Percentiles rank a stretch among this genome's conserved stretches.
These are phyloP conservation scores for Geranium brycei DNA, from an alignment of 345 rosid genomes.

Conservation along the genomic window DNA sequence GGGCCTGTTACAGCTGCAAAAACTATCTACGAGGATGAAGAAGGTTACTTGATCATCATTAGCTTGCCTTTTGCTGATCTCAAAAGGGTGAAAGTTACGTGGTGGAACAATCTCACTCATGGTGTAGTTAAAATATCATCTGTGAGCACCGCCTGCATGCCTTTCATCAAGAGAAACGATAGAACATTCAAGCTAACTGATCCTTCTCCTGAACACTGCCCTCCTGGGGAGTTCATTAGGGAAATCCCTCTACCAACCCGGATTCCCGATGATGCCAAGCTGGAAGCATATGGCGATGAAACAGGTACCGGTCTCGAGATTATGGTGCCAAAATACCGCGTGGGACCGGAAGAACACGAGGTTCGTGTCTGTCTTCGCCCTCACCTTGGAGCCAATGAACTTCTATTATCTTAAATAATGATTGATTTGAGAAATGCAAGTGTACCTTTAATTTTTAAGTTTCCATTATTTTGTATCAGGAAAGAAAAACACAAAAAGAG, in stretches of 20 bases:
- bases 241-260: slow-evolving; percentile 63
- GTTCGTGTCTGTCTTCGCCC: slow-evolving; percentile 79
- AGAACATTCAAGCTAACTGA: slow-evolving; percentile 87
- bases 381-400: slow-evolving; percentile 33
- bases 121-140: slow-evolving; percentile 84
- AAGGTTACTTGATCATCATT: slow-evolving; percentile 54
- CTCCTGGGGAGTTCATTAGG: slow-evolving; percentile 73
- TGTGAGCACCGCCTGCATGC: slow-evolving; percentile 60
- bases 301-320: slow-evolving; percentile 67
- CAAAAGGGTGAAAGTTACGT: slow-evolving; percentile 73
- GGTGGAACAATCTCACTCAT: slow-evolving; percentile 58
- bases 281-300: slow-evolving; percentile 67
- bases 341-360: slow-evolving; percentile 88
- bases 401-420: slow-evolving; percentile 20
- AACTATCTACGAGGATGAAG: slow-evolving; percentile 65
- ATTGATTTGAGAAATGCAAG: slow-evolving; percentile 2
- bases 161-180: slow-evolving; percentile 59
- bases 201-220: slow-evolving; percentile 87
- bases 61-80: slow-evolving; percentile 76
- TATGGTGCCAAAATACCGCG: slow-evolving; percentile 61
- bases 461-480: no score
- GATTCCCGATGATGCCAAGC: slow-evolving; percentile 77
- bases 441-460: no score
- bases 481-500: no score
- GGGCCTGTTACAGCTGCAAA: slow-evolving; percentile 83